phyloP scores from a whole-genome alignment of 2,329 filamentous ascomycete species.

The Periconia sp. region DNA sequence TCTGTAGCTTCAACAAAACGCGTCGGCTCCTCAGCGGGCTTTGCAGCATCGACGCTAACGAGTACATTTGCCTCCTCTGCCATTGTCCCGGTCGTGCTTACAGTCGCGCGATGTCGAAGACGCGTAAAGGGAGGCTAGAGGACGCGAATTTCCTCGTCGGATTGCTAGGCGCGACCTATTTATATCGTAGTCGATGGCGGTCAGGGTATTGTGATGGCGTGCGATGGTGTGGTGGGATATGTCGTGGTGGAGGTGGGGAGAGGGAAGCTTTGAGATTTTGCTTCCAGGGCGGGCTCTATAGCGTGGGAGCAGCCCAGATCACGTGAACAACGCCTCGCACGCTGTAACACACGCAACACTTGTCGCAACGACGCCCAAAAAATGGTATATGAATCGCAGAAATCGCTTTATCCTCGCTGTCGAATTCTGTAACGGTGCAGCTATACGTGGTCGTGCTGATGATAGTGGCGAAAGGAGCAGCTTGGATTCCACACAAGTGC shows the following conservation, averaged over 20 bases:
- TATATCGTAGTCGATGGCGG: constrained; percentile 39
- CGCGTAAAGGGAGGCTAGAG: constrained; percentile 39
- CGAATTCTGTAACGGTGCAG: constrained; percentile 27
- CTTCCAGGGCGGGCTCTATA: too few species aligned
- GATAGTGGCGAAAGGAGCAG: too few species aligned
- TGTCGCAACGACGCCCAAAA: constrained; percentile 18
- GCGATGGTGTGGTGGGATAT: constrained; percentile 43
- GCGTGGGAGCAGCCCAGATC: constrained; percentile 26
- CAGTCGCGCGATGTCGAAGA: constrained; percentile 40
- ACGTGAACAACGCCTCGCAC: constrained; percentile 19
- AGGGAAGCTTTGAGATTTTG: constrained; percentile 8
- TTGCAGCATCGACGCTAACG: constrained; percentile 31
- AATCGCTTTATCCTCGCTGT: constrained; percentile 13
- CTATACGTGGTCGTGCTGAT: constrained; percentile 22
- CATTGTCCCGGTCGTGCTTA: constrained; percentile 42
- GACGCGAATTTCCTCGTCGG: constrained; percentile 37
- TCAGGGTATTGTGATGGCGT: constrained; percentile 38
- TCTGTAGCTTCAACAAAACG: constrained; percentile 35
- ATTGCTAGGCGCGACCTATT: constrained; percentile 30
- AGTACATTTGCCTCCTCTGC: constrained; percentile 42
- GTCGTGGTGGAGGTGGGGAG: constrained; percentile 22
- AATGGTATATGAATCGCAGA: constrained; percentile 27
- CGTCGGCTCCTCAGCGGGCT: constrained; percentile 36
- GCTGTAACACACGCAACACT: constrained; percentile 17
- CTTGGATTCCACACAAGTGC: too few species aligned